phyloP scores from a whole-genome alignment of 495 filamentous ascomycete species.

The Aspergillus coremiiformis region DNA sequence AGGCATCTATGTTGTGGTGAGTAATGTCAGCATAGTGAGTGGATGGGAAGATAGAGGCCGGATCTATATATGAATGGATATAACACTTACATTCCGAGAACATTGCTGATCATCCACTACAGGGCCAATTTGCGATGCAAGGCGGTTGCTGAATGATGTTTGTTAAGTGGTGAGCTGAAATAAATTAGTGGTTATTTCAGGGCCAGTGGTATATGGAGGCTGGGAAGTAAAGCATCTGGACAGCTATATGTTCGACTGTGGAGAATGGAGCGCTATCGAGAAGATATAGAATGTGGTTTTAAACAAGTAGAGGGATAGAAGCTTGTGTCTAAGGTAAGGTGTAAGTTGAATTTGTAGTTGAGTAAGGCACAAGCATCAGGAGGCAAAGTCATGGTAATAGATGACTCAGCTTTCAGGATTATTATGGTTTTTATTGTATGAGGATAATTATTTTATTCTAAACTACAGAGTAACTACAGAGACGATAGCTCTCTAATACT shows the following conservation, averaged over 20 bases:
- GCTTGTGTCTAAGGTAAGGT: neutral
- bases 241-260: neutral
- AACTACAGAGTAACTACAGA: neutral
- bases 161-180: neutral
- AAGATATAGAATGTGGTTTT: neutral
- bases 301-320: too few relatives aligned
- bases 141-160: neutral
- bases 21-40: conserved; percentile 7
- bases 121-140: neutral
- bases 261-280: neutral
- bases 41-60: neutral
- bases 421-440: too few relatives aligned
- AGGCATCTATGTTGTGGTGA: conserved; percentile 63
- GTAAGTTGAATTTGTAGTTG: neutral
- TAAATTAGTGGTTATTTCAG: neutral
- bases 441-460: too few relatives aligned
- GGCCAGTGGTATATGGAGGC: neutral
- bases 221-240: neutral
- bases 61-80: neutral
- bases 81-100: conserved; percentile 89
- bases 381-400: conserved; percentile 34
- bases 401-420: conserved; percentile 31
- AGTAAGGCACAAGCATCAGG: conserved; percentile 32
- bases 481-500: too few relatives aligned
- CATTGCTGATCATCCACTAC: conserved; percentile 45